Evolutionary conservation across 257 asterid species (phyloP).

Genomic region (Capsicum chinense): DNA sequence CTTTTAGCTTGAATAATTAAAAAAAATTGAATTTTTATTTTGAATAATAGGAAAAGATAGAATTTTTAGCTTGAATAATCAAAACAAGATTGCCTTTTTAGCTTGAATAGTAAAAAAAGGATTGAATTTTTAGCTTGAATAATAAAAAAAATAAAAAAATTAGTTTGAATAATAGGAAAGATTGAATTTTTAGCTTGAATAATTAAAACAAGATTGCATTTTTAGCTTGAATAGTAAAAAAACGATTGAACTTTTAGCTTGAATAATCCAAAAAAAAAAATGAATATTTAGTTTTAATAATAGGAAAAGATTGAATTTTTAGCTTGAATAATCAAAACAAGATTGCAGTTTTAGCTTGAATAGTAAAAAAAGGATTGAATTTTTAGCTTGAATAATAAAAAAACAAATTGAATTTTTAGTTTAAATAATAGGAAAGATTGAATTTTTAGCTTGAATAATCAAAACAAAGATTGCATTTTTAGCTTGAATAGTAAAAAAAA

Average conservation of each 20-base stretch:
- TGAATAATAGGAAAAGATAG: not conserved
- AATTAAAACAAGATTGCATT: no score
- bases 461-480: no score
- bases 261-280: not conserved
- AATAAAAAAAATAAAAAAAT: no score
- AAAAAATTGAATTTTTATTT: conserved; percentile 16
- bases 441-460: no score
- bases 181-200: no score
- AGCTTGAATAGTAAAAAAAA: no score
- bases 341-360: no score
- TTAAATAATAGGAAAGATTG: not conserved
- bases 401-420: not conserved
- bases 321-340: no score
- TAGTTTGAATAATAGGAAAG: not conserved
- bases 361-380: not conserved
- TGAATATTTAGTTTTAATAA: not conserved
- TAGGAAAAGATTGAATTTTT: not conserved
- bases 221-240: no score
- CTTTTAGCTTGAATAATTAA: not conserved
- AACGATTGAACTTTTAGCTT: no score
- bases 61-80: not conserved
- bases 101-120: not conserved
- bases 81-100: not conserved
- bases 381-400: not conserved
- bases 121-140: not conserved